Evolutionary conservation across 345 rosid genomes (phyloP), one percentile per base, ranked within the genome.

Genomic region (Geranium brycei): DNA sequence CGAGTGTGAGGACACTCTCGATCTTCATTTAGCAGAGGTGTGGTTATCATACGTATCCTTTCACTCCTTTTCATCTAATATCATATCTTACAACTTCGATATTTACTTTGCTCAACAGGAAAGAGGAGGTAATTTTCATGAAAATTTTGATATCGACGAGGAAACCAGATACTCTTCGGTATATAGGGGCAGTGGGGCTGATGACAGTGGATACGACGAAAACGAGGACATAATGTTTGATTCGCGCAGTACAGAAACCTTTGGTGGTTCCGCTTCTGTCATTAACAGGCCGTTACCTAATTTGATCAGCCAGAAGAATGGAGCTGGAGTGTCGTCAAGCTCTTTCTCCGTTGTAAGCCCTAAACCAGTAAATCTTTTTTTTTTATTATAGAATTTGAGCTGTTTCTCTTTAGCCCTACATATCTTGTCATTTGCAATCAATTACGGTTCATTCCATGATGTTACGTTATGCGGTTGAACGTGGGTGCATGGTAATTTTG

Each of bases 21-120:
- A 95, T 77, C 87, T 82, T 80, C 99, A 91, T 77, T 73, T 85
- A 73, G 97, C 99, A 35, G 97, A 95, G 91, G 99, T 87, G 68
- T 59, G 65, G 58, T 69, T 72, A 32, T 56, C 16, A 11, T 17
- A 65, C 62, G 17, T 65, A 65, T 13, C 63, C 51, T 59, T 68
- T 47, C 4, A 55, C 64, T 57, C 58, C n/a, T 58, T 28, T 47
- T 35, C 64, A 62, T 66, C 1, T 64, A 23, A 30, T 60, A 51
- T 59, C 58, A 30, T 65, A 35, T 64, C 53, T 51, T 14, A 53
- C 19, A 17, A 63, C 61, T 23, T 23, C 55, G 67, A 32, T 69
- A 18, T 74, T 47, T 19, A 74, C 38, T 60, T 68, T n/a, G 38
- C 51, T 62, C 38, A 55, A 65, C 86, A 95, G 99, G 97, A 95